phyloP scores from a whole-genome alignment of 2,329 filamentous ascomycete genomes.

The Dendrostoma leiphaemia region DNA sequence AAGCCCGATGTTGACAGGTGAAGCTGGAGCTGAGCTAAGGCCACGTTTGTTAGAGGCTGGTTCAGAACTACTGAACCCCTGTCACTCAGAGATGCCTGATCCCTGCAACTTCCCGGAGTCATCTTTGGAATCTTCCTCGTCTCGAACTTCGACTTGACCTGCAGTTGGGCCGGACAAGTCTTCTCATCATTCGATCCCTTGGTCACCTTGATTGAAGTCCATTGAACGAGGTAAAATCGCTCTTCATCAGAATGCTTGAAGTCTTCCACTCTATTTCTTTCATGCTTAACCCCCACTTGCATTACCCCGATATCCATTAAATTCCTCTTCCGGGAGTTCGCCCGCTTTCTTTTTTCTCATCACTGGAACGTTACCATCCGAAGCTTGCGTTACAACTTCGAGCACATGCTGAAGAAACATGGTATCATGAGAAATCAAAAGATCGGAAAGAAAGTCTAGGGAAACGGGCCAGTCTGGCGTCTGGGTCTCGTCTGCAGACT shows the following conservation, averaged over 20 bases:
- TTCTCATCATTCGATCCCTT: no score
- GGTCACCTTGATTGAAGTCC: no score
- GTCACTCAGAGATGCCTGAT: neutral
- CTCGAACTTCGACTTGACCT: no score
- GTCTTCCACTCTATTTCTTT: no score
- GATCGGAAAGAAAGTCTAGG: neutral
- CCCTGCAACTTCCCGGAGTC: constrained; percentile 1
- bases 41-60: constrained; percentile 3
- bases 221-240: no score
- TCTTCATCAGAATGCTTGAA: no score
- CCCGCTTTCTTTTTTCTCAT: neutral
- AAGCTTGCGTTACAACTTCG: no score
- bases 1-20: neutral
- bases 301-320: neutral
- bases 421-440: constrained; percentile 11
- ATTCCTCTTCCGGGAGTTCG: neutral
- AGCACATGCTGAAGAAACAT: neutral
- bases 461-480: neutral
- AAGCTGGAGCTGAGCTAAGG: neutral
- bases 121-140: no score
- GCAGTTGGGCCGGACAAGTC: no score
- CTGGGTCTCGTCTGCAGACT: neutral
- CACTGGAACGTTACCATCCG: no score
- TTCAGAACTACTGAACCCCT: neutral
- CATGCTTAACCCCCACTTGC: neutral